Evolutionary conservation across 2,329 filamentous ascomycete species (phyloP).

Genomic region (Pseudocercospora fijiensis): DNA sequence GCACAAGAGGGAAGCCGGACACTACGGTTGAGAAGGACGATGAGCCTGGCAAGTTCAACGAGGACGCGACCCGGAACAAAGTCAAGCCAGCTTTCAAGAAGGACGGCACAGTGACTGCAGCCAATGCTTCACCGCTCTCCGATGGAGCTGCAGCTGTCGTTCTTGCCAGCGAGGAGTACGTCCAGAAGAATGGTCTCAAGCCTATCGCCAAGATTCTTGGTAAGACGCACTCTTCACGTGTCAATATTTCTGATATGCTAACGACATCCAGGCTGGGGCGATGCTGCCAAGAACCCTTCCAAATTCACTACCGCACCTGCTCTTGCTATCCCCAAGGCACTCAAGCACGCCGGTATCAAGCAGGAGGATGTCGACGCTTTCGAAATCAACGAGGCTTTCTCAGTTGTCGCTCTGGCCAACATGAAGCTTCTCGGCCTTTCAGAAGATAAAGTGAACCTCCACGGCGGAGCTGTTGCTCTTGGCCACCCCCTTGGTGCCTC

Average conservation of each 20-base stretch:
- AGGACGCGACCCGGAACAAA: conserved; percentile 48
- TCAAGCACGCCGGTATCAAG: conserved; percentile 86
- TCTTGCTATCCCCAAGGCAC: conserved; percentile 92
- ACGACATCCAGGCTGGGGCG: conserved; percentile 68
- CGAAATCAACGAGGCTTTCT: conserved; percentile 99
- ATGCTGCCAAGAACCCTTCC: conserved; percentile 85
- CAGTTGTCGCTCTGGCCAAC: conserved; percentile 92
- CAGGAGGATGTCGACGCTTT: conserved; percentile 82
- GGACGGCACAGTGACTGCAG: conserved; percentile 86
- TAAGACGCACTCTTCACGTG: background rate
- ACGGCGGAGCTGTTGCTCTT: conserved; percentile 91
- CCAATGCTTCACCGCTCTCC: conserved; percentile 94
- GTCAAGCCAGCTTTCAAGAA: conserved; percentile 76
- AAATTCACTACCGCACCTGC: conserved; percentile 95
- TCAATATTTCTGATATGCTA: background rate
- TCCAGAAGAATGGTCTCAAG: conserved; percentile 87
- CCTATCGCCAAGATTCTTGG: conserved; percentile 92
- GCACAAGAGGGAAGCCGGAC: conserved; percentile 84
- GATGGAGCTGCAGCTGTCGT: conserved; percentile 92
- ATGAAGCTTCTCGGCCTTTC: conserved; percentile 81
- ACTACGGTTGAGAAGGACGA: conserved; percentile 82
- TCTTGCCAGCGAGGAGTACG: conserved; percentile 87
- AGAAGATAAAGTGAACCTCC: conserved; percentile 88
- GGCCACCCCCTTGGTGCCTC: conserved; percentile 93
- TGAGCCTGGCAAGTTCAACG: conserved; percentile 82